A percentile compares a stretch with the other conserved stretches of the same genome.
These are phyloP conservation scores for Thelephora ganbajun DNA, from an alignment of 768 basidiomycete species.

Conservation along the genomic window DNA sequence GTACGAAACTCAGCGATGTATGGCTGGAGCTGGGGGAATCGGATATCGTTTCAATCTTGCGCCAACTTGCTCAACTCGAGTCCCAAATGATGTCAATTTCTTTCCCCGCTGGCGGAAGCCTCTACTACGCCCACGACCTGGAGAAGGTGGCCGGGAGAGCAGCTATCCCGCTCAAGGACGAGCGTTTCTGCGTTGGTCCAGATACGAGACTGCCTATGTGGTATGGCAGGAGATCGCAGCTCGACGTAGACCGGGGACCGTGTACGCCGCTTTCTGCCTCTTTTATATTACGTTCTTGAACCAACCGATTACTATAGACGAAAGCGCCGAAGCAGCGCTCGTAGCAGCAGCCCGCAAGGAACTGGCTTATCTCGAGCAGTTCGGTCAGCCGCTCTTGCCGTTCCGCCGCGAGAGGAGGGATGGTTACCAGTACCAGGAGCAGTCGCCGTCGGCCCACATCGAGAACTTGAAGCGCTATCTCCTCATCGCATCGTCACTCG, in stretches of 20 bases:
- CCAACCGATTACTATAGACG: slow-evolving; percentile 25
- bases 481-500: slow-evolving; percentile 30
- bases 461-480: slow-evolving; percentile 36
- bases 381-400: slow-evolving; percentile 33
- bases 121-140: slow-evolving; percentile 33
- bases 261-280: slow-evolving; percentile 27
- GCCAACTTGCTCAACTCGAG: slow-evolving; percentile 34
- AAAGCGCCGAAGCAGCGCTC: slow-evolving; percentile 28
- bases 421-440: slow-evolving; percentile 29
- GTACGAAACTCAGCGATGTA: slow-evolving; percentile 26
- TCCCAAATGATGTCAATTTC: slow-evolving; percentile 30
- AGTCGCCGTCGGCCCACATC: slow-evolving; percentile 29
- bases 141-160: slow-evolving; percentile 20
- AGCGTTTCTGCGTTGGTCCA: slow-evolving; percentile 16
- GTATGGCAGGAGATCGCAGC: slow-evolving; percentile 35
- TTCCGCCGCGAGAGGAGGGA: slow-evolving; percentile 28
- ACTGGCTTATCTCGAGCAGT: slow-evolving; percentile 30
- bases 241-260: slow-evolving; percentile 36
- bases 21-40: slow-evolving; percentile 23
- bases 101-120: slow-evolving; percentile 38
- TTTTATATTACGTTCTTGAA: slow-evolving; percentile 15
- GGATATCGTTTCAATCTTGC: slow-evolving; percentile 27
- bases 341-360: slow-evolving; percentile 30
- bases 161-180: slow-evolving; percentile 19
- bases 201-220: slow-evolving; percentile 30